Evolutionary conservation across 176 grass and related monocot species (phyloP).

Genomic region (Carex scoparia): DNA sequence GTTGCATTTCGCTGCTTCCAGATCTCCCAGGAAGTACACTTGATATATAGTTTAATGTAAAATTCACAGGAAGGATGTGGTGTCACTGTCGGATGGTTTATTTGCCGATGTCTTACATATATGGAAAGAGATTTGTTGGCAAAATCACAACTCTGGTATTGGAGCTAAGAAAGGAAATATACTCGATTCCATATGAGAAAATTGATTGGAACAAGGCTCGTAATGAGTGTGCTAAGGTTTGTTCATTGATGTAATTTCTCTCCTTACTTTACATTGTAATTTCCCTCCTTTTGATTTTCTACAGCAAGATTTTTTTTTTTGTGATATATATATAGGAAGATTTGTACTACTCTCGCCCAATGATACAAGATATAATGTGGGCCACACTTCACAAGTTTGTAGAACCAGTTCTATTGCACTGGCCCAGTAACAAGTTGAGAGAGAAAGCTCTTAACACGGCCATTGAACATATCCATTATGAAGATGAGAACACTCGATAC

Average conservation of each 20-base stretch:
- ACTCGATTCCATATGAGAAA: slow-evolving; percentile 38
- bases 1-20: too few species aligned
- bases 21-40: too few species aligned
- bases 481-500: slow-evolving; percentile 95
- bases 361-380: slow-evolving; percentile 92
- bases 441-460: slow-evolving; percentile 63
- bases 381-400: slow-evolving; percentile 89
- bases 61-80: slow-evolving; percentile 80
- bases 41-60: not conserved
- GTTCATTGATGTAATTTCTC: not conserved
- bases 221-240: slow-evolving; percentile 94
- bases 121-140: slow-evolving; percentile 83
- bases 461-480: slow-evolving; percentile 95
- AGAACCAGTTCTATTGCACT: slow-evolving; percentile 76
- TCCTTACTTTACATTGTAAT: slow-evolving; percentile 8
- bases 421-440: slow-evolving; percentile 80
- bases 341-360: slow-evolving; percentile 88
- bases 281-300: not conserved
- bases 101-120: slow-evolving; percentile 93
- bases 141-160: slow-evolving; percentile 54
- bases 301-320: slow-evolving; percentile 2
- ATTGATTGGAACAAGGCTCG: slow-evolving; percentile 91
- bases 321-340: slow-evolving; percentile 60
- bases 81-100: slow-evolving; percentile 97
- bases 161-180: slow-evolving; percentile 78